Evolutionary conservation across 2,329 filamentous ascomycete species (phyloP), one percentile per base, ranked within the genome.

Genomic region (Ophiosphaerella herpotricha): DNA sequence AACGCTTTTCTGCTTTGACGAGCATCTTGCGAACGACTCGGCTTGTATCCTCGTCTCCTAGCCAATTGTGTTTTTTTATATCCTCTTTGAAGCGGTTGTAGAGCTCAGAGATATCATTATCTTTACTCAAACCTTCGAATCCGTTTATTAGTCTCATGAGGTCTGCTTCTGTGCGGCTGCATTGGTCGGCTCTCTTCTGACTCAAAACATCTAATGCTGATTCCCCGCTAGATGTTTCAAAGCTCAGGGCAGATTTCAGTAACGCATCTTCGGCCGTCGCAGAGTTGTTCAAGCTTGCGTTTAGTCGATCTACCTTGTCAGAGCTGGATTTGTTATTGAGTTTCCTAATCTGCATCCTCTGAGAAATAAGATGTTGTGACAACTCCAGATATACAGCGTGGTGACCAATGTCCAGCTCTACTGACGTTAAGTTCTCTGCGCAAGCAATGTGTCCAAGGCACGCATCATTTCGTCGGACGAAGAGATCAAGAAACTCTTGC

Each of bases 311-410:
- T 5, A 61, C 62, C 11, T 72, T 65, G 38, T 78, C 76, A 1
- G 72, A 69, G 5, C 64, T 60, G 0, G 64, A 66, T 21, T 70
- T 74, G 9, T 54, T 60, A n/a, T 68, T 73, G 0, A 66, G 61
- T 48, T 71, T 76, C 43, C 68, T 75, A 2, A 74, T 73, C 29
- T 75, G 71, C 73, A 84, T 81, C 24, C 79, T 77, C 5, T 78
- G 74, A 0, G 79, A 75, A 39, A 78, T 78, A 1, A 85, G 58
- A 38, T 82, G 77, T 47, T 82, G 78, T 4, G 80, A 79, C 0
- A 85, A 68, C 56, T 85, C 82, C 0, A 80, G 70, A 57, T 86
- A 86, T 1, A 81, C 67, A 1, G 76, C 76, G 24, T 74, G 73
- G 52, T 87, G 83, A 0, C 74, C 75, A 1, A 77, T 64, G 5